These are phyloP conservation scores for Entelexis paramagnoliae DNA, from an alignment of 1,139 yeast genomes.

Conservation along the genomic window DNA sequence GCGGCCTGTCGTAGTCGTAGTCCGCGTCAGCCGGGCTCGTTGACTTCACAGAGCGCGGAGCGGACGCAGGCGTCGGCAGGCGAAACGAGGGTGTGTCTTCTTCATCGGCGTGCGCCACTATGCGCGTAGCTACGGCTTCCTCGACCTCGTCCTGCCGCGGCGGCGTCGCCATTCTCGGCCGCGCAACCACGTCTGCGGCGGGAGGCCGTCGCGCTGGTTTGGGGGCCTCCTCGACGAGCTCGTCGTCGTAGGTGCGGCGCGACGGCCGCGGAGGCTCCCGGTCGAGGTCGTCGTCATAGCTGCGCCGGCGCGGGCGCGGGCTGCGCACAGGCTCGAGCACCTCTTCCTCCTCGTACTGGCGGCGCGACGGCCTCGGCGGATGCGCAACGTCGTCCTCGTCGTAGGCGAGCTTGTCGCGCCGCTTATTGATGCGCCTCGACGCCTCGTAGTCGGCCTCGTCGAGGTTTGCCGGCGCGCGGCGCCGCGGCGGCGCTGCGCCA, in stretches of 20 bases:
- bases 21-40: neutral
- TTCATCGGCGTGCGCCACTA: neutral
- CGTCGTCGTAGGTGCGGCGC: neutral
- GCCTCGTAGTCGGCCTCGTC: neutral
- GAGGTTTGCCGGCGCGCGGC: neutral
- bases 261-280: neutral
- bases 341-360: neutral
- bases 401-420: neutral
- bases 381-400: neutral
- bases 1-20: conserved; percentile 6
- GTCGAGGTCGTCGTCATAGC: neutral
- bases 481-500: conserved; percentile 1
- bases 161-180: neutral
- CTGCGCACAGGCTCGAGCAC: neutral
- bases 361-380: neutral
- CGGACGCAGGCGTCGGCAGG: neutral
- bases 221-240: neutral
- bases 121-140: neutral
- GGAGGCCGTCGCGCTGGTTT: neutral
- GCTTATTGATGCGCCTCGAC: neutral
- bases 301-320: neutral
- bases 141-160: neutral
- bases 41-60: neutral
- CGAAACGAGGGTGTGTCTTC: neutral
- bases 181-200: neutral